Percentiles rank a stretch among this genome's conserved stretches.
phyloP scores from a whole-genome alignment of 352 stramenopile genomes.

The Elongisporangium prolatum region DNA sequence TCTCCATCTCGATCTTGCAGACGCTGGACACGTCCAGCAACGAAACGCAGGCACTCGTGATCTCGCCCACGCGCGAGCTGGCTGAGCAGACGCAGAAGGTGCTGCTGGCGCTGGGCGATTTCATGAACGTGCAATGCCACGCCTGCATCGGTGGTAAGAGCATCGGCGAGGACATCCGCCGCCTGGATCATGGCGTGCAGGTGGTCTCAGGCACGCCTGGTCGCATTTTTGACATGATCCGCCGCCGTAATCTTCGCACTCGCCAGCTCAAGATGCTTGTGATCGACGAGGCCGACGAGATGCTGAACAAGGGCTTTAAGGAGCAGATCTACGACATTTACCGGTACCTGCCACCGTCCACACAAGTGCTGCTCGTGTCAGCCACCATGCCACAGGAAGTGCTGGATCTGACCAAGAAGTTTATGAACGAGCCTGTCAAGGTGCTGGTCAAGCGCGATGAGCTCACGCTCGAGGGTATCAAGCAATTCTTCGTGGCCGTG shows the following conservation, averaged over 20 bases:
- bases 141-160: constrained; percentile 95
- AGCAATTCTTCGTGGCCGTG: constrained; percentile 98
- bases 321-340: constrained; percentile 99
- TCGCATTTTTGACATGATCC: constrained; percentile 97
- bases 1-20: constrained; percentile 94
- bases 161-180: constrained; percentile 93
- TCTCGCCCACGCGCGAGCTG: constrained; percentile 96
- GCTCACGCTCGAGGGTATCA: constrained; percentile 96
- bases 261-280: constrained; percentile 93
- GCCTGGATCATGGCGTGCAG: constrained; percentile 92
- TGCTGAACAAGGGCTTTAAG: constrained; percentile 98
- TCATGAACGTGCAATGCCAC: constrained; percentile 97
- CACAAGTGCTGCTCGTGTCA: constrained; percentile 94
- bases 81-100: constrained; percentile 97
- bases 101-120: constrained; percentile 92
- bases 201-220: constrained; percentile 97
- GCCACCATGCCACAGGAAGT: constrained; percentile 94
- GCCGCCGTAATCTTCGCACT: constrained; percentile 88
- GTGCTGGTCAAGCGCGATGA: constrained; percentile 97
- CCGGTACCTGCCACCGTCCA: constrained; percentile 87
- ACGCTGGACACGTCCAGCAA: constrained; percentile 89
- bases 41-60: constrained; percentile 93
- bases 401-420: constrained; percentile 95
- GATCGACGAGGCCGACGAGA: constrained; percentile 98
- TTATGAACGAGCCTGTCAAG: constrained; percentile 97